phyloP scores from a whole-genome alignment of 75 land plant genomes.

The Pinus tabuliformis region DNA sequence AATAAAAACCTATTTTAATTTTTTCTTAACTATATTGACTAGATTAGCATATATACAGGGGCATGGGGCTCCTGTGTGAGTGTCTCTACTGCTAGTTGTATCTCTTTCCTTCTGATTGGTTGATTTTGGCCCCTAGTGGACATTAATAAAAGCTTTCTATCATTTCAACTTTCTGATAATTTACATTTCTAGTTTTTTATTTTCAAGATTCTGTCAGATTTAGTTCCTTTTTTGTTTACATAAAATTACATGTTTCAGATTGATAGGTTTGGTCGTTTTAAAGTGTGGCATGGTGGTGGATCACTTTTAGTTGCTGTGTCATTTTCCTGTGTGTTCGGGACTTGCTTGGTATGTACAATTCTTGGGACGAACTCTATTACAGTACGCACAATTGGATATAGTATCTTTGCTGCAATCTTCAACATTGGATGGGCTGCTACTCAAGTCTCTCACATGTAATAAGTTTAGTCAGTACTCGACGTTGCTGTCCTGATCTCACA shows the following conservation, averaged over 20 bases:
- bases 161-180: not conserved
- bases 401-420: conserved; percentile 91
- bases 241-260: conserved; percentile 30
- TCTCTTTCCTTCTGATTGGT: no score
- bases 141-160: no score
- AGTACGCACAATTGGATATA: conserved; percentile 74
- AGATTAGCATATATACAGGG: no score
- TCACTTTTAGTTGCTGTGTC: conserved; percentile 88
- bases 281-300: conserved; percentile 94
- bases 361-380: conserved; percentile 40
- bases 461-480: not conserved
- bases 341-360: conserved; percentile 78
- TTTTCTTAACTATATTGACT: no score
- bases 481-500: not conserved
- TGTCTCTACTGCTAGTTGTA: no score
- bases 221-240: not conserved
- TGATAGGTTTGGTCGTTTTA: conserved; percentile 90
- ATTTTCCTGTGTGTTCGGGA: conserved; percentile 98
- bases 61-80: no score
- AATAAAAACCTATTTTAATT: no score
- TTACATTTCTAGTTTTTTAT: conserved; percentile 2
- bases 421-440: conserved; percentile 98
- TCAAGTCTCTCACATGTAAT: conserved; percentile 97
- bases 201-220: conserved; percentile 1
- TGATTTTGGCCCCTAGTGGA: no score